Evolutionary conservation across 257 asterid genomes (phyloP).

Genomic region (Nicotiana sylvestris): DNA sequence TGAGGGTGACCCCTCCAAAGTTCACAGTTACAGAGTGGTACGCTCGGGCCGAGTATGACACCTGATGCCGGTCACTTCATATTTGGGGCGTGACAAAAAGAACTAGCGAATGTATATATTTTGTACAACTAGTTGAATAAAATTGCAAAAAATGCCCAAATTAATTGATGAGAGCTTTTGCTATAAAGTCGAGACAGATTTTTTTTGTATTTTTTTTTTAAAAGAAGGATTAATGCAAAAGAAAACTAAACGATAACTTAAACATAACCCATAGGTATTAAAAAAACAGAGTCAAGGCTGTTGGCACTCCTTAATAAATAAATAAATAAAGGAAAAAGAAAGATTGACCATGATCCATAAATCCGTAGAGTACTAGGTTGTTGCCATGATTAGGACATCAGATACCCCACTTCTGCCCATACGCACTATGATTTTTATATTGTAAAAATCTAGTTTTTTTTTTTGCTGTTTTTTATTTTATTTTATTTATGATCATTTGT

Average conservation of each 20-base stretch:
- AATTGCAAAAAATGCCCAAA: too few species aligned
- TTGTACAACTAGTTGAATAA: too few species aligned
- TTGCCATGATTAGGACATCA: neutral
- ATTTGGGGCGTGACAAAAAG: too few species aligned
- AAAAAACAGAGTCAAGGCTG: neutral
- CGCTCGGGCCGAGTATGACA: too few species aligned
- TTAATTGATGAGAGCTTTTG: too few species aligned
- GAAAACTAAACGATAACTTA: neutral
- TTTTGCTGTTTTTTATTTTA: neutral
- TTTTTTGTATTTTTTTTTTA: too few species aligned
- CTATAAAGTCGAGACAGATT: too few species aligned
- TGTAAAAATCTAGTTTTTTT: neutral
- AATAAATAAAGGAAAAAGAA: neutral
- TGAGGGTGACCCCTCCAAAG: too few species aligned
- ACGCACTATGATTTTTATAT: neutral
- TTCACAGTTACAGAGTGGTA: too few species aligned
- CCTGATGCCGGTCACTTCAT: too few species aligned
- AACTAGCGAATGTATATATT: too few species aligned
- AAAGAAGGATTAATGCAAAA: neutral
- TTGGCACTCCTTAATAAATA: too few species aligned
- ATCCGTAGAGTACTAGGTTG: neutral
- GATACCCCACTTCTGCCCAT: neutral
- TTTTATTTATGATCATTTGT: neutral
- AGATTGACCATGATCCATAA: neutral
- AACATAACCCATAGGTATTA: neutral